Conservation (phyloP, 2,329 filamentous ascomycete genomes). For the Hyphodiscus sp. region DNA sequence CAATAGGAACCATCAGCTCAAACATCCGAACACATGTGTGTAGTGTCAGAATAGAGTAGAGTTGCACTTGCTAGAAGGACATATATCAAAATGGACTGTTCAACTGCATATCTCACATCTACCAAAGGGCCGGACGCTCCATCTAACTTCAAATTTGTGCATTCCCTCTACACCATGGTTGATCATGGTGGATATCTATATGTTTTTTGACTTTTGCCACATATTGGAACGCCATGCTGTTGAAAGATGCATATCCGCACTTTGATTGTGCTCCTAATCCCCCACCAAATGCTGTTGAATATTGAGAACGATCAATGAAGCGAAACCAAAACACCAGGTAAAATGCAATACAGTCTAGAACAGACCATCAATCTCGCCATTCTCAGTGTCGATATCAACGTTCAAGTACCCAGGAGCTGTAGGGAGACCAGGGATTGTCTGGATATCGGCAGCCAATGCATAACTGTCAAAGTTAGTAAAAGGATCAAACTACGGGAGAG, state of each 20-base stretch:
- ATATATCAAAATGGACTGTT: no score
- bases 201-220: constrained; percentile 7
- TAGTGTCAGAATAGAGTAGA: no score
- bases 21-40: no score
- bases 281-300: constrained; percentile 20
- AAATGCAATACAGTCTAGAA: constrained; percentile 52
- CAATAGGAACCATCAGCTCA: no score
- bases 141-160: background rate
- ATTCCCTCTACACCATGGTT: constrained; percentile 9
- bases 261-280: constrained; percentile 21
- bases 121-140: no score
- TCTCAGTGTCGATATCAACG: constrained; percentile 76
- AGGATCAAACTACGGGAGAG: background rate
- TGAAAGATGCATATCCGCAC: constrained; percentile 21
- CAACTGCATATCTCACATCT: no score
- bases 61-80: no score
- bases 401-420: constrained; percentile 95
- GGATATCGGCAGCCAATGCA: constrained; percentile 91
- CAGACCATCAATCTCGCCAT: constrained; percentile 80
- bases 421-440: constrained; percentile 93
- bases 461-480: constrained; percentile 52
- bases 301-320: constrained; percentile 4
- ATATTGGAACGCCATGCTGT: constrained; percentile 21
- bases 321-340: background rate
- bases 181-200: constrained; percentile 19